A percentile compares a stretch with the other conserved stretches of the same genome.
Evolutionary conservation across 202 grass and related monocot genomes (phyloP).

Genomic region (Carex sylvatica): DNA sequence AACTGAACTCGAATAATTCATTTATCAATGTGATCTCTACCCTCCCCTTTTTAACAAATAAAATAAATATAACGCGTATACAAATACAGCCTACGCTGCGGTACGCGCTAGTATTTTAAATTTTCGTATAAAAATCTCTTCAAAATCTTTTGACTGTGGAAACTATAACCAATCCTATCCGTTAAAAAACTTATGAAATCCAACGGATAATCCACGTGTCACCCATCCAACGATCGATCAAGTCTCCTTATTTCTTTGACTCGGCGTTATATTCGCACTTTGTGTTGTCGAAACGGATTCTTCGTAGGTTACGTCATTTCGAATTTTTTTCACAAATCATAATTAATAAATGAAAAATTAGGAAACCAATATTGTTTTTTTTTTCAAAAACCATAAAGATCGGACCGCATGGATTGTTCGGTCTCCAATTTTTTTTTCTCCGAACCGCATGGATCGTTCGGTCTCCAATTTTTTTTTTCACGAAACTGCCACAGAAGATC

Average conservation of each 20-base stretch:
- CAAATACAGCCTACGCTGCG: neutral
- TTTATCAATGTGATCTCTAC: too few species aligned
- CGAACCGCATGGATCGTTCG: too few species aligned
- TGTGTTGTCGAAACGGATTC: slow-evolving; percentile 15
- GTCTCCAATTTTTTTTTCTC: too few species aligned
- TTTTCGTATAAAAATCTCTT: slow-evolving; percentile 18
- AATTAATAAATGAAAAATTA: too few species aligned
- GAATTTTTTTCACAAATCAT: too few species aligned
- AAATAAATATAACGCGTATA: slow-evolving; percentile 10
- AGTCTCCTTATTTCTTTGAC: neutral
- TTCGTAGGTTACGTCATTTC: neutral
- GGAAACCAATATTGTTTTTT: too few species aligned
- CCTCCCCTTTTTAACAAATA: neutral
- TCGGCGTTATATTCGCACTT: neutral
- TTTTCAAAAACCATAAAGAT: too few species aligned
- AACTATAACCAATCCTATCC: neutral
- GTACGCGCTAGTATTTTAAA: neutral
- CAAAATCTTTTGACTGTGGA: neutral
- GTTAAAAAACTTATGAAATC: neutral
- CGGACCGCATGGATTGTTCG: too few species aligned
- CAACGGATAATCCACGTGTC: slow-evolving; percentile 1
- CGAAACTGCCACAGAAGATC: too few species aligned
- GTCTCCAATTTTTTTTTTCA: too few species aligned
- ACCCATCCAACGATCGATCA: neutral
- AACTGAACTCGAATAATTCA: too few species aligned